Conservation (phyloP, 2,329 filamentous ascomycete genomes). For the Aspergillus clavatus region DNA sequence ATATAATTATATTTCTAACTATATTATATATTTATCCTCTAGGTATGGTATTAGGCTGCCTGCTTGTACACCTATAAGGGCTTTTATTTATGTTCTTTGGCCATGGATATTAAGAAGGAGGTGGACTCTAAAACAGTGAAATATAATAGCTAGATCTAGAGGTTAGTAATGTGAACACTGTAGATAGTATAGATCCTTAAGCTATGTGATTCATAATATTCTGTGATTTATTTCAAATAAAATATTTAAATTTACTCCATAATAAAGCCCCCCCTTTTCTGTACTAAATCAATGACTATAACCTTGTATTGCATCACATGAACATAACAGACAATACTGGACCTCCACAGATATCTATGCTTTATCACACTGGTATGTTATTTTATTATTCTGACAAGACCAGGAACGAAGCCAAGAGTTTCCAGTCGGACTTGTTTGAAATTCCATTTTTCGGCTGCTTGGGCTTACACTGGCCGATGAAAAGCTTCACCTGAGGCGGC, state of each 20-base stretch:
- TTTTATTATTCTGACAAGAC: too few relatives aligned
- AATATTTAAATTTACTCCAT: neutral
- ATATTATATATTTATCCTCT: too few relatives aligned
- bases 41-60: too few relatives aligned
- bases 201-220: neutral
- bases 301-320: neutral
- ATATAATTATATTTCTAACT: too few relatives aligned
- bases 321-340: neutral
- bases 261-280: neutral
- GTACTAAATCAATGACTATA: neutral
- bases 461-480: neutral
- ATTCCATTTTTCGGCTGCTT: neutral
- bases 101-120: neutral
- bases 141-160: neutral
- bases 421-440: neutral
- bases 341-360: neutral
- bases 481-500: neutral
- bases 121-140: neutral
- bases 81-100: neutral
- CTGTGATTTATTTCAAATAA: neutral
- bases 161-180: neutral
- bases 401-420: too few relatives aligned
- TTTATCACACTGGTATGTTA: neutral
- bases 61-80: too few relatives aligned
- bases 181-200: neutral